Conservation (phyloP, 371 early-diverging fungal species). For the Blastocladiella emersonii region DNA sequence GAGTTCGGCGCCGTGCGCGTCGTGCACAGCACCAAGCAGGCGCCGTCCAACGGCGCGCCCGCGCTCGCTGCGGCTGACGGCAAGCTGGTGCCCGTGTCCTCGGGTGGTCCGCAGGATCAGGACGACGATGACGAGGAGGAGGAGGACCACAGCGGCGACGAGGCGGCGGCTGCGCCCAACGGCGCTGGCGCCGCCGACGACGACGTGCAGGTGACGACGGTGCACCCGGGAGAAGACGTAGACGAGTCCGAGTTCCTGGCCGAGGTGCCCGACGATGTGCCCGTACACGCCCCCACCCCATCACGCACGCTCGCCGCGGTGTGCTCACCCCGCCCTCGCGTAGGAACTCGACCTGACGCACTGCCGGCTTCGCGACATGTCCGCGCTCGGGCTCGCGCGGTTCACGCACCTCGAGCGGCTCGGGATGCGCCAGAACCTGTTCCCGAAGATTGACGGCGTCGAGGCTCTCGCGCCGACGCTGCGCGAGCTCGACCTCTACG, state of each 20-base stretch:
- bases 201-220: slow-evolving; percentile 11
- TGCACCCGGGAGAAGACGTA: slow-evolving; percentile 8
- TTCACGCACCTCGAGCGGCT: slow-evolving; percentile 58
- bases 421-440: slow-evolving; percentile 80
- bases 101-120: too few species aligned
- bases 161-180: too few species aligned
- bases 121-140: slow-evolving; percentile 5
- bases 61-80: too few species aligned
- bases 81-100: too few species aligned
- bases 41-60: too few species aligned
- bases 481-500: slow-evolving; percentile 81
- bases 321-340: background rate
- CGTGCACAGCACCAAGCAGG: too few species aligned
- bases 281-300: background rate
- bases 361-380: slow-evolving; percentile 46
- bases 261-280: slow-evolving; percentile 27
- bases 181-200: too few species aligned
- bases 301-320: background rate
- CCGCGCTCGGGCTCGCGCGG: slow-evolving; percentile 42
- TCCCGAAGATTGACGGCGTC: slow-evolving; percentile 56
- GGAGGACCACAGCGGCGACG: slow-evolving; percentile 12
- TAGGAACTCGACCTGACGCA: slow-evolving; percentile 73
- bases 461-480: slow-evolving; percentile 31
- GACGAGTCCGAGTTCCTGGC: slow-evolving; percentile 25
- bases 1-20: too few species aligned